Conservation (phyloP, 345 rosid genomes). For the Firmiana major region DNA sequence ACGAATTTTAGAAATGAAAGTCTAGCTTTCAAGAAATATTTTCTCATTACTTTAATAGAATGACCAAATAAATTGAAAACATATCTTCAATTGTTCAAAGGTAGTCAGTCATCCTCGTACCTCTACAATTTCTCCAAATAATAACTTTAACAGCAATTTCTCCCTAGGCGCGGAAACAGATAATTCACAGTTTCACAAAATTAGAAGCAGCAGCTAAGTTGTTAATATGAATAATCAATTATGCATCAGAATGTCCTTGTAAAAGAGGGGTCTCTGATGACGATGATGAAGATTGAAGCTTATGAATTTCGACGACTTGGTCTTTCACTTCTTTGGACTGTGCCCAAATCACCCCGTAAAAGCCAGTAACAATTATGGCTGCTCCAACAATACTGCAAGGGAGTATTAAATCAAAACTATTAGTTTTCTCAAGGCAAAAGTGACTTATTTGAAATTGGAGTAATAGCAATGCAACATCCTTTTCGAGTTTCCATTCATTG, state of each 20-base stretch:
- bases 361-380: slow-evolving; percentile 38
- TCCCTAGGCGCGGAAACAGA: too few species aligned
- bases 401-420: too few species aligned
- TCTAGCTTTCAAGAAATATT: neutral
- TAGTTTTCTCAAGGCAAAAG: too few species aligned
- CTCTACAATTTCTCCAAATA: neutral
- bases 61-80: neutral
- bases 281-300: neutral
- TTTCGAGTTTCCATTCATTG: too few species aligned
- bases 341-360: slow-evolving; percentile 53
- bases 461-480: too few species aligned
- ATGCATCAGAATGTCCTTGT: neutral
- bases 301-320: neutral
- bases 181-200: neutral
- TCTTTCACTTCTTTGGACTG: slow-evolving; percentile 25
- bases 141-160: too few species aligned
- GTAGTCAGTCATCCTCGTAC: too few species aligned
- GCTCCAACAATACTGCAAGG: slow-evolving; percentile 41
- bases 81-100: neutral
- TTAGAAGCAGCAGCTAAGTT: neutral
- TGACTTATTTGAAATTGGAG: too few species aligned
- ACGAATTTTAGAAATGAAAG: neutral
- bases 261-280: slow-evolving; percentile 22
- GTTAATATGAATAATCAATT: neutral
- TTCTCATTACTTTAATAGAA: neutral